phyloP scores from a whole-genome alignment of 495 filamentous ascomycete species.

The Aspergillus taichungensis region DNA sequence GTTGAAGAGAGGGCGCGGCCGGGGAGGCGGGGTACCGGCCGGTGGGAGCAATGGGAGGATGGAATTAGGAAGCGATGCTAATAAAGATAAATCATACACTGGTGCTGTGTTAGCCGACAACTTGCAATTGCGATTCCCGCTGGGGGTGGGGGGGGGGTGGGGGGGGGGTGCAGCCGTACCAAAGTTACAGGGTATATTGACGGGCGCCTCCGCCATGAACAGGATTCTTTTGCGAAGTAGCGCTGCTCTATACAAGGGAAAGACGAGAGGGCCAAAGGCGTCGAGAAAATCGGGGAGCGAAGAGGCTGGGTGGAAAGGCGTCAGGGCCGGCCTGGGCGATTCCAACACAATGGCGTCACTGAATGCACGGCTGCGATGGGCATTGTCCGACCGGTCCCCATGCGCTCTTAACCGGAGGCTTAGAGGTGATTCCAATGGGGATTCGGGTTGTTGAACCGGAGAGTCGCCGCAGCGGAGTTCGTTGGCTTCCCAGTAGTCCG shows the following conservation, averaged over 20 bases:
- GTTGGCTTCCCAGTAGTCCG: constrained; percentile 71
- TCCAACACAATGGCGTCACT: constrained; percentile 47
- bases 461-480: constrained; percentile 42
- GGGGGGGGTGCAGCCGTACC: constrained; percentile 41
- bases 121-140: background rate
- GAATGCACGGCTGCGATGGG: constrained; percentile 26
- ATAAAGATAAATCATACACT: constrained; percentile 91
- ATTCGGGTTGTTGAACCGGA: constrained; percentile 23
- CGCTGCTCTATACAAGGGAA: constrained; percentile 84
- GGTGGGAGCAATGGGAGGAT: constrained; percentile 50
- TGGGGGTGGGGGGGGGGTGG: background rate
- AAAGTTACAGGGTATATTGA: constrained; percentile 78
- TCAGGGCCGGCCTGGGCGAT: constrained; percentile 60
- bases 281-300: constrained; percentile 70
- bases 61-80: constrained; percentile 66
- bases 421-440: constrained; percentile 46
- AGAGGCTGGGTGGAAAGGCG: constrained; percentile 75
- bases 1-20: constrained; percentile 79
- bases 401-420: constrained; percentile 38
- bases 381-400: constrained; percentile 25
- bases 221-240: constrained; percentile 81
- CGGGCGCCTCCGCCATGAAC: constrained; percentile 74
- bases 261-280: constrained; percentile 81
- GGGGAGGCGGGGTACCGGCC: constrained; percentile 39
- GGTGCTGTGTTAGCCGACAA: constrained; percentile 5